Percentiles rank a stretch among this genome's conserved stretches.
Evolutionary conservation across 2,329 filamentous ascomycete genomes (phyloP).

Genomic region (Botrytis fragariae): DNA sequence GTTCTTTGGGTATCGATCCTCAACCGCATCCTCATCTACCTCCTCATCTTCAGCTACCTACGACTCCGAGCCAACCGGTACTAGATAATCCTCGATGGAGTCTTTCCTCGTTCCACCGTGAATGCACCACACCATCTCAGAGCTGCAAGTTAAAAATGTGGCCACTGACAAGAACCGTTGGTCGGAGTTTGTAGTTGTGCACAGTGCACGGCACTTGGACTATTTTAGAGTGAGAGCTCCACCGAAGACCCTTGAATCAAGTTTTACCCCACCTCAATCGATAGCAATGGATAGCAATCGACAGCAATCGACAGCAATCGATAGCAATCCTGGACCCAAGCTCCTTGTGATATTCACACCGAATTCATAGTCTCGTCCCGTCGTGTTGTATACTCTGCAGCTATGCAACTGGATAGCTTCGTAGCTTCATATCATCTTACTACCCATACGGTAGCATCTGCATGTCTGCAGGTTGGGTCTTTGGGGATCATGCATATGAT

Average conservation of each 20-base stretch:
- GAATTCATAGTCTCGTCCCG: not conserved
- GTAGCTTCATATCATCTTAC: not conserved
- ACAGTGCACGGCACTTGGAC: not conserved
- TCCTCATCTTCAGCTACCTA: not conserved
- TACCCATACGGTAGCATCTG: not conserved
- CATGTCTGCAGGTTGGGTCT: not conserved
- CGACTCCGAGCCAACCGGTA: not conserved
- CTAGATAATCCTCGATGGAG: not conserved
- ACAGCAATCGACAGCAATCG: not conserved
- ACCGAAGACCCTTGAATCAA: constrained; percentile 1
- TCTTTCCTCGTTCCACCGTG: not conserved
- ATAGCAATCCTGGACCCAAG: not conserved
- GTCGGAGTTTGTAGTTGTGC: not conserved
- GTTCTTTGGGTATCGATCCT: not conserved
- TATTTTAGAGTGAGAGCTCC: not conserved
- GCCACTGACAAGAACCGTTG: not conserved
- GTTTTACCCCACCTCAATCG: not conserved
- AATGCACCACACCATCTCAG: not conserved
- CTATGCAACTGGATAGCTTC: not conserved
- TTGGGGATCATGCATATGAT: not conserved
- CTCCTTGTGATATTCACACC: not conserved
- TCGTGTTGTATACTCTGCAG: too few species aligned
- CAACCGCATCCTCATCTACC: too few species aligned
- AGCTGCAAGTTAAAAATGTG: constrained; percentile 1
- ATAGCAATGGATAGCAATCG: not conserved